Conservation (phyloP, 352 stramenopile genomes). For the Thraustotheca clavata region DNA sequence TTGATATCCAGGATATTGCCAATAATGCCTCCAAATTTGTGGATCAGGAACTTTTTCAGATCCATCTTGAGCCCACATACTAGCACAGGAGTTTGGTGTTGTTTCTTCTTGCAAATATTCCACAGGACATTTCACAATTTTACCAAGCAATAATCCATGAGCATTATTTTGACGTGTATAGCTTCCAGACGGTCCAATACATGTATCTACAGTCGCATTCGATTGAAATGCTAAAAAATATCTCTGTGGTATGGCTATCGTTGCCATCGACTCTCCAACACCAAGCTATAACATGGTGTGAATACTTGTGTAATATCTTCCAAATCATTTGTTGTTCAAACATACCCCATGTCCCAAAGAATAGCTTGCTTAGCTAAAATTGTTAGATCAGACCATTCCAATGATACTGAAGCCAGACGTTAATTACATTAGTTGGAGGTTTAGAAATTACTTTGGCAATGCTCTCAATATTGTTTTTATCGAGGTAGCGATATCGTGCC, state of each 20-base stretch:
- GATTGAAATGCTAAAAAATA: neutral
- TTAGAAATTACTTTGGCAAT: neutral
- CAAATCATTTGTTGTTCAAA: neutral
- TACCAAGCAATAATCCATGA: neutral
- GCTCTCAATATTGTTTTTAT: neutral
- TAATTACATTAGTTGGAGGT: neutral
- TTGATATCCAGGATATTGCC: neutral
- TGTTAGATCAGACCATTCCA: neutral
- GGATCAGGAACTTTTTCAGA: neutral
- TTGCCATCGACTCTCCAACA: neutral
- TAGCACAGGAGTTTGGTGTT: neutral
- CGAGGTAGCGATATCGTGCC: neutral
- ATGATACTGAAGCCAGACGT: neutral
- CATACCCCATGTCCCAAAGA: slow-evolving; percentile 11
- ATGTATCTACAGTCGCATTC: neutral
- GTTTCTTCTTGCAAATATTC: neutral
- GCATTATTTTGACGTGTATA: neutral
- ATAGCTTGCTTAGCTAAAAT: neutral
- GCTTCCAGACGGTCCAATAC: neutral
- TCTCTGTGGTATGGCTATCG: neutral
- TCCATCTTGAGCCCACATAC: slow-evolving; percentile 18
- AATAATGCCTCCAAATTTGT: neutral
- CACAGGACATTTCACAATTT: slow-evolving; percentile 2
- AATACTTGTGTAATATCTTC: neutral
- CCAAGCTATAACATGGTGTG: neutral